Base-by-base conservation (phyloP, 169 alveolate genomes). In the Ichthyophthirius multifiliis region DNA sequence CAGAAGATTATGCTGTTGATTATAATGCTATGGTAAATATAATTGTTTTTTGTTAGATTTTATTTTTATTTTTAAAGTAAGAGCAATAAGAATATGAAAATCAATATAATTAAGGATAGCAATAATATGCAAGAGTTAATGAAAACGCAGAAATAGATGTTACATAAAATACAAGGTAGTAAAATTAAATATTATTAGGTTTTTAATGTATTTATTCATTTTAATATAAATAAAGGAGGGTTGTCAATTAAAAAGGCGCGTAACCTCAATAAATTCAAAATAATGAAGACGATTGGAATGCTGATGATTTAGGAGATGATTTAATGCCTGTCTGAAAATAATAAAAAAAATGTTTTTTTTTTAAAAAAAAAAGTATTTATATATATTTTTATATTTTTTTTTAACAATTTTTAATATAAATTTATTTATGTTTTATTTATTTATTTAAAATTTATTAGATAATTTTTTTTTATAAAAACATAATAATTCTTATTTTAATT, bases 1-100 rank as follows among this genome's bases (percentile, higher is more conserved):
- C 88, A 64, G 87, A 82, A 65, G 71, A 55, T 13, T 55, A 55
- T 27, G 71, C 71, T 20, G 71, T 55, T n/a, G 31, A 27, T 27
- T 55, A 55, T 27, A n/a, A 55, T 27, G 2, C 31, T 0, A 39
- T 55, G 31, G 31, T 55, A 27, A 10, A 5, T 48, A 15, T 55
- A 9, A 3, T 0, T 3, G 31, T 0, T 1, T 10, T 27, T 55
- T 10, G 9, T 16, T 27, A 4, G 23, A 55, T 15, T 27, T 23
- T 10, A 47, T 2, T 47, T n/a, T 20, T 18, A 15, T 18, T 15
- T 15, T 34, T 55, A 27, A 20, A 27, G 31, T 15, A 55, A 39
- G 71, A 55, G 10, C 71, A 34, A 27, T 10, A 16, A 20, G 71
- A 39, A 27, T 34, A 39, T n/a, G 23, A 55, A 27, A 39, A 55